Conservation (phyloP, 2,329 filamentous ascomycete genomes). For the Stagonosporopsis tanaceti region DNA sequence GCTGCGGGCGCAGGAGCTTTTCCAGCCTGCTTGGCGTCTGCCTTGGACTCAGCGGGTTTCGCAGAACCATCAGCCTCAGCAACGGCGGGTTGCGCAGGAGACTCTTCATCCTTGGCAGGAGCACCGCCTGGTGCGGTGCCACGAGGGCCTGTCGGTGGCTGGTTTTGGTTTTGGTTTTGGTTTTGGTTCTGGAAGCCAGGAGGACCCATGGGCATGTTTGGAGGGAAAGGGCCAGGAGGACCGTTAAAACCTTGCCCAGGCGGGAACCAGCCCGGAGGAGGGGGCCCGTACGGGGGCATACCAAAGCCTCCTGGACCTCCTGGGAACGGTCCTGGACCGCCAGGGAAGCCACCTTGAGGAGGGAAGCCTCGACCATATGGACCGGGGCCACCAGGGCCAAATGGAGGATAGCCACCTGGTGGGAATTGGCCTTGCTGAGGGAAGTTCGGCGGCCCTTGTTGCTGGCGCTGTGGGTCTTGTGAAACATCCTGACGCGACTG, state of each 20-base stretch:
- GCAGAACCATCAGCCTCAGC: slow-evolving; percentile 57
- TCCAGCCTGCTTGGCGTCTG: slow-evolving; percentile 51
- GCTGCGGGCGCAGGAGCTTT: slow-evolving; percentile 51
- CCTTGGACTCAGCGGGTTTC: slow-evolving; percentile 64
- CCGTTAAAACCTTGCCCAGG: slow-evolving; percentile 78
- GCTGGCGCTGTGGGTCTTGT: slow-evolving; percentile 38
- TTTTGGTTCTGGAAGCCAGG: slow-evolving; percentile 54
- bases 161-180: slow-evolving; percentile 42
- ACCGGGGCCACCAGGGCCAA: slow-evolving; percentile 50
- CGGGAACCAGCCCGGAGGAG: slow-evolving; percentile 75
- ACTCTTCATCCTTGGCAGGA: slow-evolving; percentile 38
- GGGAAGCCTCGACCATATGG: slow-evolving; percentile 55
- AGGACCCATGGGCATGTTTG: slow-evolving; percentile 66
- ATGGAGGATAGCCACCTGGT: slow-evolving; percentile 52
- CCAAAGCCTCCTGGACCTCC: slow-evolving; percentile 65
- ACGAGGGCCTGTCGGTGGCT: slow-evolving; percentile 50
- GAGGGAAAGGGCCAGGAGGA: slow-evolving; percentile 69
- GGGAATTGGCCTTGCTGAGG: slow-evolving; percentile 53
- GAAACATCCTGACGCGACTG: slow-evolving; percentile 35
- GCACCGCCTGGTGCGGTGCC: slow-evolving; percentile 43
- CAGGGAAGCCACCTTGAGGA: slow-evolving; percentile 56
- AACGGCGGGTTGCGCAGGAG: slow-evolving; percentile 44
- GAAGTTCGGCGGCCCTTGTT: slow-evolving; percentile 51
- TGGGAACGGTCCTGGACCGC: slow-evolving; percentile 58
- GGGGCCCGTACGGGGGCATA: slow-evolving; percentile 77